phyloP scores from a whole-genome alignment of 352 stramenopile genomes.

The Globisporangium mamillatum region DNA sequence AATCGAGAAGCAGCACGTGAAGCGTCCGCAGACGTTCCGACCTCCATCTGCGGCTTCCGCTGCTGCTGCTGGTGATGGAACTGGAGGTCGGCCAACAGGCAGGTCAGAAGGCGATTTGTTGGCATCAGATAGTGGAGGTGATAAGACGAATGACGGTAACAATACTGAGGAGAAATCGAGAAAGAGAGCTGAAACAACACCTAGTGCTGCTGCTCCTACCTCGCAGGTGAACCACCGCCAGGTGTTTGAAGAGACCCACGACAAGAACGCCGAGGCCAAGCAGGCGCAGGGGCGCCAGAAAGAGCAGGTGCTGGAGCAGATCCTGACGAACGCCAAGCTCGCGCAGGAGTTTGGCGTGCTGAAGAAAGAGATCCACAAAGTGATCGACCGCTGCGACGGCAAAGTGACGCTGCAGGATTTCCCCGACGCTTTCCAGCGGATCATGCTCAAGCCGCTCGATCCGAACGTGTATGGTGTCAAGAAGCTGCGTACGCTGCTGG shows the following conservation, averaged over 20 bases:
- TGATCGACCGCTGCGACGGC: slow-evolving; percentile 56
- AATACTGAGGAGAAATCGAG: slow-evolving; percentile 1
- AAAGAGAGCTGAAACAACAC: slow-evolving; percentile 15
- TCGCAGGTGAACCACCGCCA: slow-evolving; percentile 32
- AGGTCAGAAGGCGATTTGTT: not conserved
- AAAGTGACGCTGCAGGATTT: slow-evolving; percentile 55
- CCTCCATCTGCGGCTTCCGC: slow-evolving; percentile 28
- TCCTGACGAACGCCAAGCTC: slow-evolving; percentile 43
- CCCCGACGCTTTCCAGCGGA: slow-evolving; percentile 41
- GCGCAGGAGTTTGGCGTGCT: slow-evolving; percentile 52
- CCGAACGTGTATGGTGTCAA: slow-evolving; percentile 62
- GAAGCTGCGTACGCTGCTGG: slow-evolving; percentile 67
- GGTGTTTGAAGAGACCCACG: slow-evolving; percentile 41
- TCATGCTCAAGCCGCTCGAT: slow-evolving; percentile 70
- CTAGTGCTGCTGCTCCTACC: not conserved
- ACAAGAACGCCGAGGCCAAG: slow-evolving; percentile 12
- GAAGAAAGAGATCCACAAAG: slow-evolving; percentile 73
- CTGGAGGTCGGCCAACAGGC: not conserved
- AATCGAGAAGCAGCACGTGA: slow-evolving; percentile 59
- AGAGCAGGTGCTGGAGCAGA: slow-evolving; percentile 43
- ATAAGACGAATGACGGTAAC: slow-evolving; percentile 14
- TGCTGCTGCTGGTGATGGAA: not conserved
- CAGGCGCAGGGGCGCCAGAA: slow-evolving; percentile 31
- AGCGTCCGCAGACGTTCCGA: slow-evolving; percentile 35
- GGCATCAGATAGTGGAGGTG: slow-evolving; percentile 3